Evolutionary conservation across 352 stramenopile species (phyloP).

Genomic region (Lagenidium giganteum): DNA sequence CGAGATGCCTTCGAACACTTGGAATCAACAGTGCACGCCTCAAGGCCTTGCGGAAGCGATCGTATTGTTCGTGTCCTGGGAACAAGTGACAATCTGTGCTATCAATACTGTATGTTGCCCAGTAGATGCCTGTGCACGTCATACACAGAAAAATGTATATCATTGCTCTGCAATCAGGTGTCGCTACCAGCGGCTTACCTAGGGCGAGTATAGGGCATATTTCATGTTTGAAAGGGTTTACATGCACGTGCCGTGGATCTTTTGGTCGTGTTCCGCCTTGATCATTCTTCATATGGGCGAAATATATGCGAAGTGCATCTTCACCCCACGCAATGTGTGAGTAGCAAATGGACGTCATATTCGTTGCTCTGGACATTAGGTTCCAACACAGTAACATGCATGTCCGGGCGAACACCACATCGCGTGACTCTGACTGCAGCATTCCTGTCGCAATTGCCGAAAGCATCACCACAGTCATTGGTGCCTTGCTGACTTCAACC

Average conservation of each 20-base stretch:
- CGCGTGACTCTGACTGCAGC: background rate
- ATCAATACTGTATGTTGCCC: constrained; percentile 6
- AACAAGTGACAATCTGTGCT: constrained; percentile 6
- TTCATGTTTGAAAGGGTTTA: constrained; percentile 18
- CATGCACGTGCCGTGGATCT: constrained; percentile 26
- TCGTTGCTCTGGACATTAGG: constrained; percentile 14
- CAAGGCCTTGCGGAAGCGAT: constrained; percentile 16
- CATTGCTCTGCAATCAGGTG: too few species aligned
- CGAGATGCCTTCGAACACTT: constrained; percentile 7
- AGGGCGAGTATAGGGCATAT: constrained; percentile 26
- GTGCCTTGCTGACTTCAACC: constrained; percentile 14
- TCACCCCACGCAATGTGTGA: constrained; percentile 21
- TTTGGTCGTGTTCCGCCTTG: constrained; percentile 13
- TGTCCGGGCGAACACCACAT: constrained; percentile 16
- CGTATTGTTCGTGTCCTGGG: constrained; percentile 16
- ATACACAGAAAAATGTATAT: too few species aligned
- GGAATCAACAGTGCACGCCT: constrained; percentile 1
- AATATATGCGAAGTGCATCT: constrained; percentile 28
- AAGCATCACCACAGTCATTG: constrained; percentile 6
- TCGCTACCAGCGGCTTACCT: too few species aligned
- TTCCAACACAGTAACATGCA: constrained; percentile 20
- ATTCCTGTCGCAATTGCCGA: too few species aligned
- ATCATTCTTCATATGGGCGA: constrained; percentile 31
- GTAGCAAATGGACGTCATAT: constrained; percentile 14
- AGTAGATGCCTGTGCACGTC: too few species aligned